Percentiles rank a stretch among this genome's conserved stretches.
Evolutionary conservation across 2,329 filamentous ascomycete genomes (phyloP).

Genomic region (Fusarium sp.): DNA sequence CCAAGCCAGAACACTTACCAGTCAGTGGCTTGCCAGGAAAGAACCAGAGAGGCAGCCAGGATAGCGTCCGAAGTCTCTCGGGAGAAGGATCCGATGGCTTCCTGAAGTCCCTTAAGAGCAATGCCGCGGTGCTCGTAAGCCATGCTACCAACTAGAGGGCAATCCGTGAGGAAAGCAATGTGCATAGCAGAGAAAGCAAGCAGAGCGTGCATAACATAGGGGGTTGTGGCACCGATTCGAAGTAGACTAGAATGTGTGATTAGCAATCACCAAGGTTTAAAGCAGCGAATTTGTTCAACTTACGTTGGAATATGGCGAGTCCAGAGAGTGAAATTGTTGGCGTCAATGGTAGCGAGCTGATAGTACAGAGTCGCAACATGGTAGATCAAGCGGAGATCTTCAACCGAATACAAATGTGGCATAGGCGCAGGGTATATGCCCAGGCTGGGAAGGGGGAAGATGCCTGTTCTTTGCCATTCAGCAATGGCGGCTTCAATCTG

Average conservation of each 20-base stretch:
- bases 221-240: conserved; percentile 82
- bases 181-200: conserved; percentile 96
- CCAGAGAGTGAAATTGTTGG: conserved; percentile 91
- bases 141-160: conserved; percentile 86
- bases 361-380: conserved; percentile 89
- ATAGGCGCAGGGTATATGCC: conserved; percentile 80
- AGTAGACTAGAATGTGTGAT: conserved; percentile 60
- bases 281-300: conserved; percentile 55
- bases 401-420: conserved; percentile 78
- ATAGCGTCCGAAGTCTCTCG: conserved; percentile 90
- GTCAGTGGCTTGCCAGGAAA: conserved; percentile 97
- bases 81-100: conserved; percentile 87
- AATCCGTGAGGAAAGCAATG: conserved; percentile 89
- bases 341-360: conserved; percentile 81
- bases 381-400: conserved; percentile 89
- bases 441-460: conserved; percentile 87
- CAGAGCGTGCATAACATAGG: conserved; percentile 94
- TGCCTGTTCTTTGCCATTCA: conserved; percentile 84
- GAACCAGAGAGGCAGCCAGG: conserved; percentile 87
- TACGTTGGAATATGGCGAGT: conserved; percentile 92
- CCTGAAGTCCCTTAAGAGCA: conserved; percentile 88
- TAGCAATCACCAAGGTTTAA: conserved; percentile 23
- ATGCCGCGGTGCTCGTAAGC: conserved; percentile 89
- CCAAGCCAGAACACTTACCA: conserved; percentile 73
- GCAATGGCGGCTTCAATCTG: conserved; percentile 86